Evolutionary conservation across 1,284 basidiomycete species (phyloP).

Genomic region (Lignosus rhinocerotis): DNA sequence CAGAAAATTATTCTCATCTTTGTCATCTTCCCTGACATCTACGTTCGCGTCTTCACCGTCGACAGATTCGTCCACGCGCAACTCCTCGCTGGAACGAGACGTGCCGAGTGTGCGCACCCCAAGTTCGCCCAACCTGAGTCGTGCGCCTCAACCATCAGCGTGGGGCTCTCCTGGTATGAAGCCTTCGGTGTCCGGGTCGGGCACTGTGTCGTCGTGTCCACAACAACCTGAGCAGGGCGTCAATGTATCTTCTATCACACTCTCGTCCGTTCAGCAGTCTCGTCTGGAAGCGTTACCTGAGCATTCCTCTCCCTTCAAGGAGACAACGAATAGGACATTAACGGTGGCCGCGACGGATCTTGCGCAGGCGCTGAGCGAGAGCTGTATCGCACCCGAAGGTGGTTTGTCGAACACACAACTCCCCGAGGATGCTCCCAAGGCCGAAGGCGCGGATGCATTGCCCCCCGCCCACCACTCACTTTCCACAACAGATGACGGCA

Average conservation of each 20-base stretch:
- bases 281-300: neutral
- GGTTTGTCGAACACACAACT: neutral
- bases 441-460: neutral
- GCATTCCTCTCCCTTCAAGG: neutral
- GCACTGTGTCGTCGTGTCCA: neutral
- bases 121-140: neutral
- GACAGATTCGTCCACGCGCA: neutral
- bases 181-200: neutral
- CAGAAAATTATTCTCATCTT: neutral
- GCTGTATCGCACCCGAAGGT: neutral
- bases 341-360: neutral
- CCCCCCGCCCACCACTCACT: no score
- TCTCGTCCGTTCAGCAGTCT: neutral
- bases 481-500: neutral
- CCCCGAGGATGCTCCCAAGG: neutral
- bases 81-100: conserved; percentile 2
- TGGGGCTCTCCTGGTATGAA: neutral
- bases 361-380: neutral
- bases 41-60: neutral
- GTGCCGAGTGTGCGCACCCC: neutral
- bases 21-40: neutral
- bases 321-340: neutral
- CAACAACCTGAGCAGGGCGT: neutral
- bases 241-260: neutral
- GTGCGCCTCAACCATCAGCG: neutral